phyloP scores from a whole-genome alignment of 805 yeast genomes.

The Maudiozyma barnettii region DNA sequence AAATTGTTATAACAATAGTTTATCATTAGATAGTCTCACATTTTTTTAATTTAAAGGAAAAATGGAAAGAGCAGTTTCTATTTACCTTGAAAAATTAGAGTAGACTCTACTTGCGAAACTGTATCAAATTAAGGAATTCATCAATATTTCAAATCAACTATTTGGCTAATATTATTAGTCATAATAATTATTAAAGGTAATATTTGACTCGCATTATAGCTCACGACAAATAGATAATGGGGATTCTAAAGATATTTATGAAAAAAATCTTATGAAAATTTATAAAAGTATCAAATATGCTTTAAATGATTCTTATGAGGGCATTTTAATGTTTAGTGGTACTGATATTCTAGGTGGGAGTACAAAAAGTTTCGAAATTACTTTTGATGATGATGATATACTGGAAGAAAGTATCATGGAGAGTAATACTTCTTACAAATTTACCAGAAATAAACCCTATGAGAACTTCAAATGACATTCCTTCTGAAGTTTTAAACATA shows the following conservation, averaged over 20 bases:
- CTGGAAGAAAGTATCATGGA: constrained; percentile 60
- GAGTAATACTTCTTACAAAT: constrained; percentile 51
- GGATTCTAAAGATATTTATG: constrained; percentile 50
- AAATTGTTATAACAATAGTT: too few species aligned
- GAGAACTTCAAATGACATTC: constrained; percentile 36
- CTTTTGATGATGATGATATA: constrained; percentile 38
- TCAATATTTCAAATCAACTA: too few species aligned
- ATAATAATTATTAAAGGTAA: background rate
- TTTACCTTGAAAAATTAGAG: too few species aligned
- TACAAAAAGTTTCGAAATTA: constrained; percentile 48
- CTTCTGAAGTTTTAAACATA: constrained; percentile 58
- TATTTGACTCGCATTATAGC: too few species aligned
- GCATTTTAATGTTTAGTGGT: constrained; percentile 59
- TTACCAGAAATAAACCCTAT: constrained; percentile 31
- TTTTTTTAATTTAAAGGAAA: too few species aligned
- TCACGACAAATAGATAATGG: constrained; percentile 53
- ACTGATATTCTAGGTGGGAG: constrained; percentile 64
- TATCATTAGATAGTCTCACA: too few species aligned
- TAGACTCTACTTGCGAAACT: too few species aligned
- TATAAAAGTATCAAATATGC: constrained; percentile 38
- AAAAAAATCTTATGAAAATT: constrained; percentile 36
- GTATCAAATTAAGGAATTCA: too few species aligned
- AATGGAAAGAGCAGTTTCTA: too few species aligned
- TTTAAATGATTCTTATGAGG: constrained; percentile 37
- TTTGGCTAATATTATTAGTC: too few species aligned